A percentile compares a stretch with the other conserved stretches of the same genome.
phyloP scores from a whole-genome alignment of 2,329 filamentous ascomycete species.

The Fusarium tuaranense region DNA sequence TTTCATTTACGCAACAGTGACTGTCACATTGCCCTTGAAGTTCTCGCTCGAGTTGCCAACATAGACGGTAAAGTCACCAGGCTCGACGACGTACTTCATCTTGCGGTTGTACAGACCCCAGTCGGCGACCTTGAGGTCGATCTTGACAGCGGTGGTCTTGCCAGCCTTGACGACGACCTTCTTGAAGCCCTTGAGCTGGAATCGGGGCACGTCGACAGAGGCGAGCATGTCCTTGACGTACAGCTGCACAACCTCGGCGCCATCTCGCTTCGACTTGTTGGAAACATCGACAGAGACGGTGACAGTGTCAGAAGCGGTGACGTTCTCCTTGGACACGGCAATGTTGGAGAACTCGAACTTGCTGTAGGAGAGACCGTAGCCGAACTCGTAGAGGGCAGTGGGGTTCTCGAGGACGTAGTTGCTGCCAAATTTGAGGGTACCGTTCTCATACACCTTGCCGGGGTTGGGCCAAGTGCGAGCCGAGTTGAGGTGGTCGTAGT shows the following conservation, averaged over 20 bases:
- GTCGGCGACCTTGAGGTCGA: slow-evolving; percentile 67
- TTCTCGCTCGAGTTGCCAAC: slow-evolving; percentile 72
- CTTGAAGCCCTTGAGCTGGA: slow-evolving; percentile 73
- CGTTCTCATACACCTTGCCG: slow-evolving; percentile 66
- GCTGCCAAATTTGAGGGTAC: slow-evolving; percentile 72
- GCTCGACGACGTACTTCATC: slow-evolving; percentile 81
- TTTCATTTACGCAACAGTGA: slow-evolving; percentile 57
- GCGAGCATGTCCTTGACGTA: slow-evolving; percentile 74
- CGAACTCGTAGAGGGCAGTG: slow-evolving; percentile 72
- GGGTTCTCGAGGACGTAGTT: slow-evolving; percentile 73
- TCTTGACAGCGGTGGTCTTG: slow-evolving; percentile 63
- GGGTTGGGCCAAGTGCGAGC: slow-evolving; percentile 66
- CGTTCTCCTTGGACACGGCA: slow-evolving; percentile 61
- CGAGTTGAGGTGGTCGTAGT: slow-evolving; percentile 80
- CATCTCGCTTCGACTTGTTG: slow-evolving; percentile 68
- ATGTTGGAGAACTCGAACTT: slow-evolving; percentile 70
- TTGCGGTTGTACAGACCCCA: slow-evolving; percentile 68
- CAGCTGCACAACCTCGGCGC: slow-evolving; percentile 75
- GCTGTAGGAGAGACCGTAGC: slow-evolving; percentile 75
- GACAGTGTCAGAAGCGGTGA: slow-evolving; percentile 62
- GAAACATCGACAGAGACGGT: slow-evolving; percentile 71
- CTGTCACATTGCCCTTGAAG: slow-evolving; percentile 66
- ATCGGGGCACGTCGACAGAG: slow-evolving; percentile 73
- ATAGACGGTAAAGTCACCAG: slow-evolving; percentile 72
- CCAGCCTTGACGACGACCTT: slow-evolving; percentile 73